Percentiles rank a stretch among this genome's conserved stretches.
These are phyloP conservation scores for Xylaria arbuscula DNA, from an alignment of 2,329 filamentous ascomycete genomes.

Conservation along the genomic window DNA sequence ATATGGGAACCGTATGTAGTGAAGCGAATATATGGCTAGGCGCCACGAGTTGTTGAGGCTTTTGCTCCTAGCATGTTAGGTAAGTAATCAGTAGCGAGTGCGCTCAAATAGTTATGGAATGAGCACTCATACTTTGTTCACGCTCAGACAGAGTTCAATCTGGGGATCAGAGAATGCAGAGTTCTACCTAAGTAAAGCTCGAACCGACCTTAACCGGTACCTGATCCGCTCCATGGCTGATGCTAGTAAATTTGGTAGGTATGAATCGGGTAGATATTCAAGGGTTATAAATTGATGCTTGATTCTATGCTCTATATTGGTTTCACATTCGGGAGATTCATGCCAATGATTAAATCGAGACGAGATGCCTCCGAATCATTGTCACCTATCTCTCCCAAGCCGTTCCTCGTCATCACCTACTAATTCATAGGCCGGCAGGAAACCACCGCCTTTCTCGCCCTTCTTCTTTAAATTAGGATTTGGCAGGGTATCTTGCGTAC, in stretches of 20 bases:
- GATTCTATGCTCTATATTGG: slow-evolving; percentile 32
- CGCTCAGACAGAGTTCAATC: neutral
- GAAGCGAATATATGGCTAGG: too few species aligned
- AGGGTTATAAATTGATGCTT: slow-evolving; percentile 4
- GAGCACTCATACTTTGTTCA: neutral
- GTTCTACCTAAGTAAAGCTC: neutral
- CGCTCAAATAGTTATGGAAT: neutral
- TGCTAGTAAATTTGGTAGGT: neutral
- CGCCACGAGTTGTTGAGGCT: neutral
- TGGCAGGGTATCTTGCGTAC: slow-evolving; percentile 86
- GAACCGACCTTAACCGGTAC: too few species aligned
- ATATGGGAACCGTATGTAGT: too few species aligned
- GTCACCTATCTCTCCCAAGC: slow-evolving; percentile 72
- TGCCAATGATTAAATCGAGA: slow-evolving; percentile 7
- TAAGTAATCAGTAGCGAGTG: too few species aligned
- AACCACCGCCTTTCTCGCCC: slow-evolving; percentile 53
- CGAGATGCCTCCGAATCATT: slow-evolving; percentile 1
- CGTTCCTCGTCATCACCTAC: slow-evolving; percentile 81
- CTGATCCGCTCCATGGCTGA: neutral
- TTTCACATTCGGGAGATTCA: slow-evolving; percentile 1
- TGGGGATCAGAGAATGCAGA: neutral
- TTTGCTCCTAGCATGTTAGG: neutral
- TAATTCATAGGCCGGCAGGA: slow-evolving; percentile 80
- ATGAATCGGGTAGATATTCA: neutral
- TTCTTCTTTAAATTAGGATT: slow-evolving; percentile 76